Evolutionary conservation across 495 filamentous ascomycete genomes (phyloP), one percentile per base, ranked within the genome.

Genomic region (Coniosporium apollinis): DNA sequence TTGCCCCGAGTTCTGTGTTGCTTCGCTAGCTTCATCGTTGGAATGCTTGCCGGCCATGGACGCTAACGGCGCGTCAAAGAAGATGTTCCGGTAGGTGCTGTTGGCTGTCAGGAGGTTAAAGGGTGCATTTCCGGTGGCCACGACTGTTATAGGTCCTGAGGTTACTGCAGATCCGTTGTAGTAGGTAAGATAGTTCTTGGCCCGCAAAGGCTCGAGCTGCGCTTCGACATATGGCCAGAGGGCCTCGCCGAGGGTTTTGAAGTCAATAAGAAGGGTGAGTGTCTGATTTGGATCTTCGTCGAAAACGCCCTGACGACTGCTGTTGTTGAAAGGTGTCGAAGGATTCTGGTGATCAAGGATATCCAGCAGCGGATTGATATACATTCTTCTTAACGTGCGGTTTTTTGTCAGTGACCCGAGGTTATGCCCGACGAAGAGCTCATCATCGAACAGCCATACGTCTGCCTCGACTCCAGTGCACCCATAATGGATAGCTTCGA

Each of bases 391-490:
- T 18, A 60, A 50, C 2, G 57, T 60, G 7, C 51, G 47, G 37
- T 47, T 47, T 3, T 13, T 26, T 7, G 49, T 46, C 17, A 60
- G 36, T 5, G 53, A 42, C 3, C 37, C 34, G 0, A 39, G 43
- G 28, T 42, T 46, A 42, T 60, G 57, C 14, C 57, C 57, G 15
- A 58, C 49, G 21, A 44, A 76, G 2, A 82, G 59, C 4, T 80
- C 76, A 10, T 69, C 61, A 29, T 79, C 68, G 39, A 74, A 73
- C 14, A 83, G 66, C 83, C 82, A 94, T 15, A 94, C 74, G 54
- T 94, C 86, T 2, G 82, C 83, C 58, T 94, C 86, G 14, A 83
- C 72, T 2, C 69, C 66, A 15, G 69, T 68, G 43, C 71, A 76
- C 15, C 86, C 81, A 26, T 67, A 72, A 47, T 73, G 75, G 11